Percentiles rank a stretch among this genome's conserved stretches.
Conservation (phyloP, 352 stramenopile genomes). For the Elongisporangium senticosum region DNA sequence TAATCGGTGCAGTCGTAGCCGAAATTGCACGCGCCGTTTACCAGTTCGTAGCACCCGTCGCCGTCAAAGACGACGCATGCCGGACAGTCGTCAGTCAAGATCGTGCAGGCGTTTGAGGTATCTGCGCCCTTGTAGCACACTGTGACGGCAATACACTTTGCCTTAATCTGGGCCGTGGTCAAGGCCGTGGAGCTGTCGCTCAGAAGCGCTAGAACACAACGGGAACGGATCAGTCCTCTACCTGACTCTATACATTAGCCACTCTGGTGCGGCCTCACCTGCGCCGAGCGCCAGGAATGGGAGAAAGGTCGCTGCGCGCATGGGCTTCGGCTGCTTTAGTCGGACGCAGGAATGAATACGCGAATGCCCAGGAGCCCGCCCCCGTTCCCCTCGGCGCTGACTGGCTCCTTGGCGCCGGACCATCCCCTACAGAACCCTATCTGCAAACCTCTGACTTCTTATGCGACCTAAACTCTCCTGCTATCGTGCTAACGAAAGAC, state of each 20-base stretch:
- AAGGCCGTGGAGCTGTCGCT: not conserved
- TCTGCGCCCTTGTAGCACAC: constrained; percentile 23
- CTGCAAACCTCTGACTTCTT: not conserved
- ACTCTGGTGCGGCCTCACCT: too few relatives aligned
- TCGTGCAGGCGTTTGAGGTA: constrained; percentile 11
- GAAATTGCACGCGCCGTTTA: constrained; percentile 18
- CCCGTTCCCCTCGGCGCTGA: not conserved
- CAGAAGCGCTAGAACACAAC: not conserved
- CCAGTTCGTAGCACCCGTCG: constrained; percentile 19
- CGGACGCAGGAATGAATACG: not conserved
- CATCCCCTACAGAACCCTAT: not conserved
- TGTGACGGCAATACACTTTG: not conserved
- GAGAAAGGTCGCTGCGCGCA: not conserved
- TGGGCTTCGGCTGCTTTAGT: not conserved
- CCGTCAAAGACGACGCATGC: constrained; percentile 26
- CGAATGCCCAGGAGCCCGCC: not conserved
- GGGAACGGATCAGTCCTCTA: not conserved
- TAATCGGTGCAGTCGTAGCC: constrained; percentile 24
- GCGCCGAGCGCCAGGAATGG: not conserved
- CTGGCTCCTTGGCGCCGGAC: not conserved
- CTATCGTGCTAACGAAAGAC: not conserved
- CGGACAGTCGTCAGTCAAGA: constrained; percentile 21
- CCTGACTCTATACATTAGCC: not conserved
- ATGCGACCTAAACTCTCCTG: not conserved
- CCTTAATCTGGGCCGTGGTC: not conserved